These are phyloP conservation scores for Orbilia brochopaga DNA, from an alignment of 2,329 filamentous ascomycete species.

Conservation along the genomic window DNA sequence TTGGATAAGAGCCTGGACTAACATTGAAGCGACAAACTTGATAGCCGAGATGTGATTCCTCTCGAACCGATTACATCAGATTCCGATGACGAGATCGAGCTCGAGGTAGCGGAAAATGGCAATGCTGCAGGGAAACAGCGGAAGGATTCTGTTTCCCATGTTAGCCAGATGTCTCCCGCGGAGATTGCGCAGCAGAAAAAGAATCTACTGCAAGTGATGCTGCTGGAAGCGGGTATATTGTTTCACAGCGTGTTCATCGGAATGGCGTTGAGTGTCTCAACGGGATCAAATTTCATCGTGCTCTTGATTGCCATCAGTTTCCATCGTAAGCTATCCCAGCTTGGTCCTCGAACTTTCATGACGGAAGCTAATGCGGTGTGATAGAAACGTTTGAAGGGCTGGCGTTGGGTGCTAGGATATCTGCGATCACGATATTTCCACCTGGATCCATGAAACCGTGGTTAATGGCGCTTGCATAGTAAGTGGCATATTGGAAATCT, in stretches of 20 bases:
- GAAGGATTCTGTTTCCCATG: slow-evolving; percentile 21
- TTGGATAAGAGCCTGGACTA: not conserved
- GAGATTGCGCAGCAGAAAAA: slow-evolving; percentile 52
- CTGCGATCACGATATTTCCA: slow-evolving; percentile 73
- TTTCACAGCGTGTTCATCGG: slow-evolving; percentile 87
- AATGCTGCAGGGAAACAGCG: slow-evolving; percentile 25
- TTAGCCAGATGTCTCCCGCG: slow-evolving; percentile 23
- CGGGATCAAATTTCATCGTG: slow-evolving; percentile 77
- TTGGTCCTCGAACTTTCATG: not conserved
- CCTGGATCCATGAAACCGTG: slow-evolving; percentile 74
- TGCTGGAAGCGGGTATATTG: slow-evolving; percentile 81
- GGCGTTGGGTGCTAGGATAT: slow-evolving; percentile 82
- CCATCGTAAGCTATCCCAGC: slow-evolving; percentile 60
- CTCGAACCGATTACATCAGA: slow-evolving; percentile 35
- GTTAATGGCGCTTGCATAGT: slow-evolving; percentile 55
- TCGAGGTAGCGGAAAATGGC: slow-evolving; percentile 33
- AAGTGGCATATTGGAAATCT: not conserved
- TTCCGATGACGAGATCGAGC: slow-evolving; percentile 41
- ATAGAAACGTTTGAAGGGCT: slow-evolving; percentile 81
- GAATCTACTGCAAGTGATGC: slow-evolving; percentile 72
- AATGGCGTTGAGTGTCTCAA: slow-evolving; percentile 75
- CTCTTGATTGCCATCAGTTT: slow-evolving; percentile 81
- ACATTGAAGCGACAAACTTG: not conserved
- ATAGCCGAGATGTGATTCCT: slow-evolving; percentile 28
- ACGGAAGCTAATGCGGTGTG: slow-evolving; percentile 2